A percentile compares a stretch with the other conserved stretches of the same genome.
These are phyloP conservation scores for Leccinum barrowsii DNA, from an alignment of 768 basidiomycete genomes.

Conservation along the genomic window DNA sequence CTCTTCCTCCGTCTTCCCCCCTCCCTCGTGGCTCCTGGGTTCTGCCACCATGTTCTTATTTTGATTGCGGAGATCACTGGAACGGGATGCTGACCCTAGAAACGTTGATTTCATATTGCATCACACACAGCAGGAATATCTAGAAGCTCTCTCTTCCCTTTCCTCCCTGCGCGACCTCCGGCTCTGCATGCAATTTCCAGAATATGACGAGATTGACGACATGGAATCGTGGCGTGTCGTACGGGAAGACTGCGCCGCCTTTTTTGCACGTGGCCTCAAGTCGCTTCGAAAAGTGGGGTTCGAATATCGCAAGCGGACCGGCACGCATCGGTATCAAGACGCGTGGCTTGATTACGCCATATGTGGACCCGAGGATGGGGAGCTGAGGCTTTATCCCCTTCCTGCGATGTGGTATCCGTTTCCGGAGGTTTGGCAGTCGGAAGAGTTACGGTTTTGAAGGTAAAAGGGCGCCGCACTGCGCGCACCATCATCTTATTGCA, in stretches of 20 bases:
- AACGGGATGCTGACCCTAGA: slow-evolving; percentile 30
- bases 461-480: background rate
- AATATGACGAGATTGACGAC: slow-evolving; percentile 32
- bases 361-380: slow-evolving; percentile 18
- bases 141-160: slow-evolving; percentile 30
- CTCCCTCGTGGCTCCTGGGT: slow-evolving; percentile 10
- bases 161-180: slow-evolving; percentile 28
- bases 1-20: slow-evolving; percentile 12
- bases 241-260: slow-evolving; percentile 26
- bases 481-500: background rate
- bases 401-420: slow-evolving; percentile 33
- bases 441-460: slow-evolving; percentile 21
- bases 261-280: slow-evolving; percentile 31
- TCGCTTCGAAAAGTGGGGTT: slow-evolving; percentile 32
- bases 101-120: slow-evolving; percentile 26
- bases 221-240: slow-evolving; percentile 30
- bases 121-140: slow-evolving; percentile 34
- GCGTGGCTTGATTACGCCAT: slow-evolving; percentile 35
- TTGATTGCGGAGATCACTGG: slow-evolving; percentile 19
- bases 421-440: slow-evolving; percentile 34
- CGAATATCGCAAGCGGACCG: slow-evolving; percentile 36
- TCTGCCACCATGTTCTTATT: slow-evolving; percentile 16
- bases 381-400: slow-evolving; percentile 19
- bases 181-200: slow-evolving; percentile 36
- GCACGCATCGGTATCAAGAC: slow-evolving; percentile 35